Evolutionary conservation across 2,329 filamentous ascomycete genomes (phyloP), one percentile per base, ranked within the genome.

Genomic region (Pseudogymnoascus sp.): DNA sequence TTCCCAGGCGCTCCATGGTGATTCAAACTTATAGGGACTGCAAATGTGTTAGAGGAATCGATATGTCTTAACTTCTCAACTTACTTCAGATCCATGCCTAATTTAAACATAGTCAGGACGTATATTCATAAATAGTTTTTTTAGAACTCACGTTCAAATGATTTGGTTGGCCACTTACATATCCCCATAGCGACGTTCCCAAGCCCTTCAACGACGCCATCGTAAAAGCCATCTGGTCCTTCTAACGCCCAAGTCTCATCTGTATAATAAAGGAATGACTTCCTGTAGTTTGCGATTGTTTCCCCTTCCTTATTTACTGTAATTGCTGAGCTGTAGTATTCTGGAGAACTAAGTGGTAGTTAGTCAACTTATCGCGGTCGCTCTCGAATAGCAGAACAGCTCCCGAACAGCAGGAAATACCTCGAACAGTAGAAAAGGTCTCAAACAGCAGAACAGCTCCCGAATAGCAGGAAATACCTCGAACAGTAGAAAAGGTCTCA

Each of bases 161-260:
- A 58, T 49, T 33, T 66, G 16, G 61, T 61, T 35, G 60, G 62
- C 62, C 55, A 73, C 78, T 72, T 71, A 80, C 84, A 86, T 14
- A 87, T 87, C 0, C 84, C 84, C 71, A 87, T 80, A 0, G 81
- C 77, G 0, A 80, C 77, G 7, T 74, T 74, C 0, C 84, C 84
- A 0, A 87, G 68, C 0, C 77, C 79, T 0, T 77, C 73, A 0
- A 85, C 71, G 1, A 69, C 16, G 0, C 75, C 77, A 0, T 73
- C 69, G 62, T 71, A 84, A 67, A 86, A 87, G 0, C 82, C 82
- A 2, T 73, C 67, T 0, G 68, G 65, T 0, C 82, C 82, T 68
- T 86, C 84, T 0, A 82, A 67, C 0, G 83, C 84, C 84, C 84
- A 87, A 0, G 79, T 80, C 67, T 87, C 83, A 63, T 87, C 84